Evolutionary conservation across 371 early-diverging fungal genomes (phyloP).

Genomic region (Mucor mucedo): DNA sequence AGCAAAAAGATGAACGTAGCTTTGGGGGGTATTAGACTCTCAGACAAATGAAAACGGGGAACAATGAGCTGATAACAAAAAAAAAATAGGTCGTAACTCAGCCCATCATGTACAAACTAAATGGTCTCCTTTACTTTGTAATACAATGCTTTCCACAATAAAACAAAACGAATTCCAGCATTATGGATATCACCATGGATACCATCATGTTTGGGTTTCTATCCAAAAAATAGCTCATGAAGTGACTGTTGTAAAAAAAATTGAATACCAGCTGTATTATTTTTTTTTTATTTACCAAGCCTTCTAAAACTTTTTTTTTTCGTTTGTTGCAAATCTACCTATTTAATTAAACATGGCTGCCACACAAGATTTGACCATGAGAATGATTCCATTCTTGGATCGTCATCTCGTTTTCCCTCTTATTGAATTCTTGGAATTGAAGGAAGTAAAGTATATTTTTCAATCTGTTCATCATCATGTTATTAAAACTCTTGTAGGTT

Average conservation of each 20-base stretch:
- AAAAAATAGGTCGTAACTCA: no score
- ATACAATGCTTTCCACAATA: no score
- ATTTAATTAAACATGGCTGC: constrained; percentile 52
- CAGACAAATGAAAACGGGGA: no score
- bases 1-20: no score
- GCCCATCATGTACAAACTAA: no score
- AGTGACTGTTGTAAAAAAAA: not conserved
- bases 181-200: no score
- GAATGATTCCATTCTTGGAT: constrained; percentile 90
- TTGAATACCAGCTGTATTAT: not conserved
- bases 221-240: no score
- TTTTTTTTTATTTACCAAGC: not conserved
- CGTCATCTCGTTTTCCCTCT: constrained; percentile 91
- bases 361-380: constrained; percentile 82
- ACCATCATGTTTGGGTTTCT: no score
- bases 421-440: constrained; percentile 82
- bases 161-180: no score
- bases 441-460: constrained; percentile 58
- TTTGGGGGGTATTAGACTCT: no score
- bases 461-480: not conserved
- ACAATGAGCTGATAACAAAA: no score
- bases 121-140: no score
- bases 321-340: constrained; percentile 11
- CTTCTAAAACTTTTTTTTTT: constrained; percentile 22
- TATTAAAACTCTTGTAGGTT: constrained; percentile 51